Percentiles rank a stretch among this genome's conserved stretches.
Evolutionary conservation across 345 rosid genomes (phyloP).

Genomic region (Eucalyptus urophylla): DNA sequence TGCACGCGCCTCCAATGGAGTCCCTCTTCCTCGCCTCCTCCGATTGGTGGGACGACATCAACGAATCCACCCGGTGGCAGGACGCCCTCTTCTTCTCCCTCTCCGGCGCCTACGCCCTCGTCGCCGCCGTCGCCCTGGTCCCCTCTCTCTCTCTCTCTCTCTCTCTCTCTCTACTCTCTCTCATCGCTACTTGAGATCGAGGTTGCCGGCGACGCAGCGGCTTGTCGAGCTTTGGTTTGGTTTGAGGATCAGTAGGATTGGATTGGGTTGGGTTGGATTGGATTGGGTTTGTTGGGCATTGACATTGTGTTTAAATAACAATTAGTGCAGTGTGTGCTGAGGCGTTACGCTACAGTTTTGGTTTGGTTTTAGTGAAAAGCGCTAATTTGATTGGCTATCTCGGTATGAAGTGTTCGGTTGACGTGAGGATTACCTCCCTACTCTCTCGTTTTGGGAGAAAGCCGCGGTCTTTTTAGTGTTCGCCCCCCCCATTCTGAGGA

Average conservation of each 20-base stretch:
- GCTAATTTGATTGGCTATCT: not conserved
- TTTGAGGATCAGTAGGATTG: not conserved
- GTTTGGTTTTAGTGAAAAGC: not conserved
- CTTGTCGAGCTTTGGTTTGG: not conserved
- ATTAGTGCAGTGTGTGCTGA: not conserved
- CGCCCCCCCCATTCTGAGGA: not conserved
- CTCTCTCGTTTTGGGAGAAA: not conserved
- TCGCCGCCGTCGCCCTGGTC: conserved; percentile 33
- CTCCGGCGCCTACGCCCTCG: conserved; percentile 28
- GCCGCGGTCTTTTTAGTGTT: not conserved
- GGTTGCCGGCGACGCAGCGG: not conserved
- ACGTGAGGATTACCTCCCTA: not conserved
- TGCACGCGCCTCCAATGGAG: not conserved
- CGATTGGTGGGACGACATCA: conserved; percentile 37
- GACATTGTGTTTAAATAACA: not conserved
- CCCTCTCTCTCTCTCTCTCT: not conserved
- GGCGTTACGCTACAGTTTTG: not conserved
- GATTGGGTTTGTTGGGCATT: not conserved
- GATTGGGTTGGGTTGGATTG: not conserved
- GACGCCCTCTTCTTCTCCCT: conserved; percentile 34
- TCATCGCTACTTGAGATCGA: not conserved
- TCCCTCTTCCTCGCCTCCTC: not conserved
- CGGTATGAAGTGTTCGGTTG: not conserved
- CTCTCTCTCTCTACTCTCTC: not conserved
- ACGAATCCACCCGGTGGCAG: conserved; percentile 30